These are phyloP conservation scores for Adansonia digitata DNA, from an alignment of 345 rosid genomes.

Conservation along the genomic window DNA sequence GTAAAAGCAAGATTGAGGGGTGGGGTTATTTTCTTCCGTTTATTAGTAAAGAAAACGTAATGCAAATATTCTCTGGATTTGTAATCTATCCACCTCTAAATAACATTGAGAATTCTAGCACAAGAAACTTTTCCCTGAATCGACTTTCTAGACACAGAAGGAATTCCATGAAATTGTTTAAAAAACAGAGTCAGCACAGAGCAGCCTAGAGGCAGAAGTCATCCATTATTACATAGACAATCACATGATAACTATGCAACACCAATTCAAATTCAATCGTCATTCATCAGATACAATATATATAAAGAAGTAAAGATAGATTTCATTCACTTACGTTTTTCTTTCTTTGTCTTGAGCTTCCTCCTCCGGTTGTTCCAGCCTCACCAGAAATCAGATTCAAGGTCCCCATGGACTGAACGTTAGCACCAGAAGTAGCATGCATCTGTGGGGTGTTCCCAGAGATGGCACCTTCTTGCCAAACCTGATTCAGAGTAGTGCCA, in stretches of 20 bases:
- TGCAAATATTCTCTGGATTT: not conserved
- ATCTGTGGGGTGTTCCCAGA: conserved; percentile 33
- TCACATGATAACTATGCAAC: not conserved
- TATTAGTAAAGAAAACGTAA: not conserved
- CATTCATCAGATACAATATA: not conserved
- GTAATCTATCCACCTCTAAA: not conserved
- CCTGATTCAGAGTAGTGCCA: conserved; percentile 48
- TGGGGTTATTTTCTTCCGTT: not conserved
- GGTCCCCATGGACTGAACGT: conserved; percentile 52
- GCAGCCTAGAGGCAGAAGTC: not conserved
- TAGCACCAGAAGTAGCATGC: conserved; percentile 54
- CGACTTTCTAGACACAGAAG: not conserved
- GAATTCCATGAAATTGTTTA: not conserved
- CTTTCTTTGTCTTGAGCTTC: conserved; percentile 39
- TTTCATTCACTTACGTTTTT: conserved; percentile 49
- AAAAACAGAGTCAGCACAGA: conserved; percentile 5
- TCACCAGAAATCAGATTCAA: conserved; percentile 59
- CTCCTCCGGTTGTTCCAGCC: conserved; percentile 36
- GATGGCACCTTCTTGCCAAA: conserved; percentile 84
- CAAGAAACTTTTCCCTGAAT: not conserved
- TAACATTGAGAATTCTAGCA: not conserved
- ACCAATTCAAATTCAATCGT: not conserved
- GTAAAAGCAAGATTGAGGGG: not conserved
- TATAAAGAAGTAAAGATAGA: not conserved
- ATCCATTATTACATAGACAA: not conserved